A percentile compares a stretch with the other conserved stretches of the same genome.
phyloP scores from a whole-genome alignment of 129 eudicot species.

The Smallanthus sonchifolius region DNA sequence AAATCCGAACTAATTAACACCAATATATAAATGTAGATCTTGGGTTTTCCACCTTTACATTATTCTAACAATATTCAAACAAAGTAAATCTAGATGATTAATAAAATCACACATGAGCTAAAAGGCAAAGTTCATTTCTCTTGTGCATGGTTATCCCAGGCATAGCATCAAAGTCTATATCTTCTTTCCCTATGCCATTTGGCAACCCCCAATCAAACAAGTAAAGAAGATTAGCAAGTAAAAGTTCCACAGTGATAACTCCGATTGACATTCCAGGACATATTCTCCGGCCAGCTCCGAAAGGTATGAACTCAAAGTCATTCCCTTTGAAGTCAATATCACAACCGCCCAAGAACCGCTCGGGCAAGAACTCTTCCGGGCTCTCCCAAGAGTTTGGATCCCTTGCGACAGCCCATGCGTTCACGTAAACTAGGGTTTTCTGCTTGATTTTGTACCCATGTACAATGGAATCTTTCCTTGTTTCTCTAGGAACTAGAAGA shows the following conservation, averaged over 20 bases:
- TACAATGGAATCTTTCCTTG: conserved; percentile 10
- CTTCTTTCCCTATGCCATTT: conserved; percentile 34
- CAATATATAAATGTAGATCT: too few species aligned
- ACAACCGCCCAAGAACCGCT: conserved; percentile 29
- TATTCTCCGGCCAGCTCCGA: conserved; percentile 33
- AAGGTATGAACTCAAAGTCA: conserved; percentile 30
- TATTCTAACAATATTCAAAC: too few species aligned
- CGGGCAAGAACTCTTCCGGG: conserved; percentile 34
- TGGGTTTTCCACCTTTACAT: too few species aligned
- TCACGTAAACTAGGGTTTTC: conserved; percentile 30
- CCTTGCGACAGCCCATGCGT: conserved; percentile 33
- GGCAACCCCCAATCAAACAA: conserved; percentile 37
- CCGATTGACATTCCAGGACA: conserved; percentile 39
- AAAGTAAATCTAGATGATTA: not conserved
- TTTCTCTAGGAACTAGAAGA: conserved; percentile 25
- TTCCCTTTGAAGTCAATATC: conserved; percentile 33
- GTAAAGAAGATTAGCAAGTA: conserved; percentile 33
- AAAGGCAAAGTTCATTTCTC: conserved; percentile 27
- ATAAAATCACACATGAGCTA: conserved; percentile 10
- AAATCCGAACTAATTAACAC: too few species aligned
- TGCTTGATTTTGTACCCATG: conserved; percentile 20
- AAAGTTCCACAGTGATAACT: conserved; percentile 17
- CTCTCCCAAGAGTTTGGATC: conserved; percentile 34
- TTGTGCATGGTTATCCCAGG: conserved; percentile 44
- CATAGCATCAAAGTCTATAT: conserved; percentile 26